These are phyloP conservation scores for Phytophthora litchii DNA, from an alignment of 352 stramenopile genomes.

Conservation along the genomic window DNA sequence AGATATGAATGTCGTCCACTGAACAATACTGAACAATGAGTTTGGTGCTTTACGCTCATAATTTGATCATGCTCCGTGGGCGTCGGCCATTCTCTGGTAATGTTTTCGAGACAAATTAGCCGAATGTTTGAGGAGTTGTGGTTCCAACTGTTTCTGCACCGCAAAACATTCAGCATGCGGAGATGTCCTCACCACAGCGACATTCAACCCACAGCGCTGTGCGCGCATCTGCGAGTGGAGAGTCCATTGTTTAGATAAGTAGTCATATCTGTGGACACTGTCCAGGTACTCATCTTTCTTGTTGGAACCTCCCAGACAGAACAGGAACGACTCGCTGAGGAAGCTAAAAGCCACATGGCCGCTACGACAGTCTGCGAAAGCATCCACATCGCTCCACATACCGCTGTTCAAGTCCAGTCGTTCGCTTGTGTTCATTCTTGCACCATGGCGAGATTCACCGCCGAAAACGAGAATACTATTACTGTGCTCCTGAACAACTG, in stretches of 20 bases:
- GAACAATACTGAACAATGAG: too few species aligned
- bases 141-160: slow-evolving; percentile 28
- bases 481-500: slow-evolving; percentile 47
- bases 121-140: slow-evolving; percentile 15
- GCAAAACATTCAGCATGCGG: slow-evolving; percentile 49
- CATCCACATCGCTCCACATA: slow-evolving; percentile 55
- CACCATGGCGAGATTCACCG: slow-evolving; percentile 67
- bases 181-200: slow-evolving; percentile 53
- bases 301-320: slow-evolving; percentile 74
- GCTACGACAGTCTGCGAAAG: slow-evolving; percentile 68
- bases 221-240: slow-evolving; percentile 62
- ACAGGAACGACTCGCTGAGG: slow-evolving; percentile 71
- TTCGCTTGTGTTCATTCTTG: slow-evolving; percentile 71
- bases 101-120: slow-evolving; percentile 4
- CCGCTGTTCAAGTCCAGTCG: slow-evolving; percentile 45
- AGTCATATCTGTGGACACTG: slow-evolving; percentile 69
- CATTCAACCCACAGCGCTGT: slow-evolving; percentile 69
- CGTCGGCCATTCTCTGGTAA: neutral
- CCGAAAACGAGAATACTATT: slow-evolving; percentile 72
- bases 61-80: slow-evolving; percentile 16
- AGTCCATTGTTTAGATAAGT: slow-evolving; percentile 66
- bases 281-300: slow-evolving; percentile 81
- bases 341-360: slow-evolving; percentile 68
- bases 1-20: too few species aligned
- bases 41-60: neutral